These are phyloP conservation scores for Fusarium poae DNA, from an alignment of 2,329 filamentous ascomycete genomes.

Conservation along the genomic window DNA sequence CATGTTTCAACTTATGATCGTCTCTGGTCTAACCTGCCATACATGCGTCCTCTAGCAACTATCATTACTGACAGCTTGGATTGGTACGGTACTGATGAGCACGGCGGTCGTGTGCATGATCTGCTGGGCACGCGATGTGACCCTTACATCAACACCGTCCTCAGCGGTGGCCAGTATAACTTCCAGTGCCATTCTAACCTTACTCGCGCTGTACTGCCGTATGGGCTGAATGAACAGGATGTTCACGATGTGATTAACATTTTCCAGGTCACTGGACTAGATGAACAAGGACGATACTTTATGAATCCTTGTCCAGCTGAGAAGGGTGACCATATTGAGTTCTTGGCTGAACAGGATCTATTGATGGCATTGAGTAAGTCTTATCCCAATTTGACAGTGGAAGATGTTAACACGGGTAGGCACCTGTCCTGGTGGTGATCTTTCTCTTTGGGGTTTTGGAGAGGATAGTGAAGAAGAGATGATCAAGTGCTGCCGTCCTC, in stretches of 20 bases:
- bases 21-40: constrained; percentile 83
- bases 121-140: constrained; percentile 86
- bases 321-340: constrained; percentile 74
- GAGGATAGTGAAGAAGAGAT: constrained; percentile 76
- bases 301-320: constrained; percentile 74
- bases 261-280: constrained; percentile 85
- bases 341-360: constrained; percentile 83
- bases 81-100: constrained; percentile 70
- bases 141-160: constrained; percentile 82
- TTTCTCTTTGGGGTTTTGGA: constrained; percentile 86
- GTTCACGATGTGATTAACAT: constrained; percentile 89
- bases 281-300: constrained; percentile 79
- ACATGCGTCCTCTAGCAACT: constrained; percentile 79
- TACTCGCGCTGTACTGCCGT: constrained; percentile 76
- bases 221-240: constrained; percentile 77
- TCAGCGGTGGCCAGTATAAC: constrained; percentile 79
- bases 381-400: accelerated
- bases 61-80: constrained; percentile 76
- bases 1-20: constrained; percentile 80
- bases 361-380: constrained; percentile 68
- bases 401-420: constrained; percentile 51
- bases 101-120: constrained; percentile 80
- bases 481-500: constrained; percentile 76
- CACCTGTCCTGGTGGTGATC: constrained; percentile 84
- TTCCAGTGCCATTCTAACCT: constrained; percentile 90